These are phyloP conservation scores for Diutina neorugosa DNA, from an alignment of 1,139 yeast species.

Conservation along the genomic window DNA sequence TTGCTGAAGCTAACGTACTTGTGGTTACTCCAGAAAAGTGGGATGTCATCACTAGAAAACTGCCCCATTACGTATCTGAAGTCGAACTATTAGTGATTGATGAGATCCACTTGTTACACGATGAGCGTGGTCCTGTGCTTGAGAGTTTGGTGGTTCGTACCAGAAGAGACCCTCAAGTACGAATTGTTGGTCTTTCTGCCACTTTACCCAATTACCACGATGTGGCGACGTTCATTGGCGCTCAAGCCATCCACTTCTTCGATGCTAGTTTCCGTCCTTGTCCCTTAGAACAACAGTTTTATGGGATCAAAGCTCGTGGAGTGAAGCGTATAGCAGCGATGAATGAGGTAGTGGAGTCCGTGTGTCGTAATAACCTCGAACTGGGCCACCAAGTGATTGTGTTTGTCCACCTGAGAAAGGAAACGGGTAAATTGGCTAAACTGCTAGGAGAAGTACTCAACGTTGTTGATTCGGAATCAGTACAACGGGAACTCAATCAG, in stretches of 20 bases:
- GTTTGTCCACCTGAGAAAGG: conserved; percentile 91
- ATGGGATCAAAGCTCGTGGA: conserved; percentile 43
- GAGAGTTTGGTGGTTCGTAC: conserved; percentile 96
- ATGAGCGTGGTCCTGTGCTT: conserved; percentile 95
- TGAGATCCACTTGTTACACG: conserved; percentile 93
- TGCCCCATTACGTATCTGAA: conserved; percentile 68
- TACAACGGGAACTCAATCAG: not conserved
- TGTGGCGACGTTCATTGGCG: conserved; percentile 92
- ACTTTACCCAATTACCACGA: conserved; percentile 89
- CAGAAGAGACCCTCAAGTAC: conserved; percentile 43
- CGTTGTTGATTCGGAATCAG: not conserved
- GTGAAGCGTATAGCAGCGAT: not conserved
- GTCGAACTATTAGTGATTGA: conserved; percentile 82
- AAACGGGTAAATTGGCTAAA: conserved; percentile 68
- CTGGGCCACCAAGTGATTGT: conserved; percentile 90
- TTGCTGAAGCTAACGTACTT: conserved; percentile 66
- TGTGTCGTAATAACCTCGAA: conserved; percentile 33
- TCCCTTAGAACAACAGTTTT: conserved; percentile 76
- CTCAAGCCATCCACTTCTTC: conserved; percentile 87
- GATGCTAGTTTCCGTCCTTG: conserved; percentile 92
- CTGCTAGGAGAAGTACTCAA: not conserved
- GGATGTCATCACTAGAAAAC: conserved; percentile 96
- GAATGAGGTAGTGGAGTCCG: not conserved
- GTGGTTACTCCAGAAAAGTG: conserved; percentile 96
- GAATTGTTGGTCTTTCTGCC: conserved; percentile 95